phyloP scores from a whole-genome alignment of 208 protist genomes.

The Phytomonas sp. region DNA sequence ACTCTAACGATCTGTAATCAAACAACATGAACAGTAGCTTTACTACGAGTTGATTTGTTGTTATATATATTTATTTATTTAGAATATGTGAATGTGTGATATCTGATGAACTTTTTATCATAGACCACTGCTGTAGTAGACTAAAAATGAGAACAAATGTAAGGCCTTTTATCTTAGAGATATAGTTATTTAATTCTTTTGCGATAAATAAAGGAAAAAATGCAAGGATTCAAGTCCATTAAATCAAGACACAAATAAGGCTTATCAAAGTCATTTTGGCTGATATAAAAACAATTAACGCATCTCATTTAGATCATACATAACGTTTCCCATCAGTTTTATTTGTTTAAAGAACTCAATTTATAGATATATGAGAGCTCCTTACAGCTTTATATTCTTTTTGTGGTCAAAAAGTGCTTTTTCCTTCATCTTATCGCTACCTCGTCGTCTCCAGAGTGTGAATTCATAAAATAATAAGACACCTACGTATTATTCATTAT shows the following conservation, averaged over 20 bases:
- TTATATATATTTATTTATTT: constrained; percentile 4
- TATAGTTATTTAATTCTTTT: neutral
- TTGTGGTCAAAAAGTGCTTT: neutral
- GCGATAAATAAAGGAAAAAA: neutral
- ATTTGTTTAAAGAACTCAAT: neutral
- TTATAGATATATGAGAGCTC: neutral
- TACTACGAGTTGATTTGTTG: neutral
- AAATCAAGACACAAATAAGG: neutral
- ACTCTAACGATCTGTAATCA: neutral
- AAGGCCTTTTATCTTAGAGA: neutral
- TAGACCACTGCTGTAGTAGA: neutral
- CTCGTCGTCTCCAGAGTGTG: neutral
- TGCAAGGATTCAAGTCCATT: neutral
- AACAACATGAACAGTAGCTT: neutral
- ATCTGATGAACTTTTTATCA: neutral
- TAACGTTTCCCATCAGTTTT: neutral
- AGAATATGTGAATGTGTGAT: neutral
- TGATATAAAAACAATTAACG: neutral
- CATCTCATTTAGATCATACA: neutral
- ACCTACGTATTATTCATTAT: neutral
- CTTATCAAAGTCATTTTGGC: neutral
- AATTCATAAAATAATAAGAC: neutral
- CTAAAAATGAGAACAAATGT: neutral
- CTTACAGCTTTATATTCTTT: neutral
- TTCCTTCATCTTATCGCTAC: neutral